Evolutionary conservation across 164 flowering plant genomes (phyloP).

Genomic region (Brasenia schreberi): DNA sequence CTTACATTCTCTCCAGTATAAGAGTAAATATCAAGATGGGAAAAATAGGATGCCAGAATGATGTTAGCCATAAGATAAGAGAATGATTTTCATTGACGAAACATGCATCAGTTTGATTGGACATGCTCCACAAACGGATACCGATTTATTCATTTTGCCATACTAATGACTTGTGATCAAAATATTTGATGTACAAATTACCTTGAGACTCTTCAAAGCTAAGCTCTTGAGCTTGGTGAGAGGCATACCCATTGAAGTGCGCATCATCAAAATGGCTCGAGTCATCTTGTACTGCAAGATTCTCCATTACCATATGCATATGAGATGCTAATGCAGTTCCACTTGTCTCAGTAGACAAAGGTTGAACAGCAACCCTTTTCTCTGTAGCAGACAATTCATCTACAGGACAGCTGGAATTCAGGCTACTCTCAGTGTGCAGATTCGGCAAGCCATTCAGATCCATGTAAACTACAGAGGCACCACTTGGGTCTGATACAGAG

Average conservation of each 20-base stretch:
- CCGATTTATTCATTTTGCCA: too few species aligned
- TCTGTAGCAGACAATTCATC: slow-evolving; percentile 32
- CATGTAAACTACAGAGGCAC: slow-evolving; percentile 14
- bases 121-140: too few species aligned
- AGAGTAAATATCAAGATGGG: too few species aligned
- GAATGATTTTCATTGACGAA: too few species aligned
- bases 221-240: slow-evolving; percentile 38
- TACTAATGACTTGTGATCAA: too few species aligned
- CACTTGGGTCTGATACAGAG: slow-evolving; percentile 13
- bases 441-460: slow-evolving; percentile 12
- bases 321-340: slow-evolving; percentile 30
- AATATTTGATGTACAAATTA: slow-evolving; percentile 5
- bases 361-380: slow-evolving; percentile 18
- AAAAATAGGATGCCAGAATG: too few species aligned
- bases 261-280: slow-evolving; percentile 25
- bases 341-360: slow-evolving; percentile 12
- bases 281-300: slow-evolving; percentile 30
- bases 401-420: slow-evolving; percentile 20
- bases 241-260: slow-evolving; percentile 23
- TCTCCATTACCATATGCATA: slow-evolving; percentile 34
- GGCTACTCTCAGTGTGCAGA: slow-evolving; percentile 12
- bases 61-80: too few species aligned
- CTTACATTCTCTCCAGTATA: too few species aligned
- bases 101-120: too few species aligned
- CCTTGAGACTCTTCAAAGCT: slow-evolving; percentile 49